Evolutionary conservation across 1,139 yeast species (phyloP).

Genomic region (Trichomonascaceae sp.): DNA sequence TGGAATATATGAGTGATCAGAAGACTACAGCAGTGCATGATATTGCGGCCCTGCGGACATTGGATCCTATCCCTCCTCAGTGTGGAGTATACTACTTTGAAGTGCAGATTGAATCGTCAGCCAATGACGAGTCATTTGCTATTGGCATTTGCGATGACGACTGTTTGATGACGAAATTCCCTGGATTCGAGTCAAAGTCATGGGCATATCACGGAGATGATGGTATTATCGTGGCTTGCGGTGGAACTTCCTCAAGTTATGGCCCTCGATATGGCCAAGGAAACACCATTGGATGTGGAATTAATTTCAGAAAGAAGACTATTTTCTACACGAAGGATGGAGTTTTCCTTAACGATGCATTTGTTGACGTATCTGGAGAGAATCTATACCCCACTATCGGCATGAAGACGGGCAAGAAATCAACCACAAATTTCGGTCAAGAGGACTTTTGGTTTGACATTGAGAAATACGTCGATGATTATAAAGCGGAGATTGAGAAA

Average conservation of each 20-base stretch:
- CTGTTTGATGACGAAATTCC: constrained; percentile 31
- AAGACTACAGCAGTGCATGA: constrained; percentile 16
- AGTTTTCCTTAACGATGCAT: constrained; percentile 49
- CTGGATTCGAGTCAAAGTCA: constrained; percentile 43
- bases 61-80: constrained; percentile 38
- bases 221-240: constrained; percentile 45
- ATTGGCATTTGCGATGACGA: constrained; percentile 32
- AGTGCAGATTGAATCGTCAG: constrained; percentile 24
- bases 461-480: constrained; percentile 50
- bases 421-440: constrained; percentile 68
- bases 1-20: constrained; percentile 15
- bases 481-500: constrained; percentile 30
- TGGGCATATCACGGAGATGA: constrained; percentile 58
- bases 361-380: constrained; percentile 36
- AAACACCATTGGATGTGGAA: constrained; percentile 81
- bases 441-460: constrained; percentile 67
- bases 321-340: constrained; percentile 85
- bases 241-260: constrained; percentile 36
- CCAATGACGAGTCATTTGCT: constrained; percentile 20
- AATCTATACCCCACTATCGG: constrained; percentile 48
- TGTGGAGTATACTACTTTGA: constrained; percentile 57
- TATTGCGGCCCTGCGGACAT: constrained; percentile 34
- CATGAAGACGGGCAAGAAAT: constrained; percentile 38
- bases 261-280: constrained; percentile 46
- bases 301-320: constrained; percentile 57